Base-by-base conservation (phyloP, 169 alveolate species). In the Plasmodium blacklocki region DNA sequence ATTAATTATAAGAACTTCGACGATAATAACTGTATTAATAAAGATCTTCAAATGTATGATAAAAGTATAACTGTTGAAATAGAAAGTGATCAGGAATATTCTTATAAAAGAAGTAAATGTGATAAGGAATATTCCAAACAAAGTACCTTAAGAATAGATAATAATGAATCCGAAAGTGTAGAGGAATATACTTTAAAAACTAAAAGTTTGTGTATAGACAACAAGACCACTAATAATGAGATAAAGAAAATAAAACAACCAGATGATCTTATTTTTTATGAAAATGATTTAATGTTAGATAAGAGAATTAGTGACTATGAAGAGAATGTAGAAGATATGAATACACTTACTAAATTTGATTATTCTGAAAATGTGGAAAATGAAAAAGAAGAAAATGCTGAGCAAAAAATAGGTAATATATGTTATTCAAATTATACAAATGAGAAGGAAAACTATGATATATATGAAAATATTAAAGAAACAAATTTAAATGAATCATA, bases 21-120 rank as follows among this genome's bases (percentile, higher is more conserved):
- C 6, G 58, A 39, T 6, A 83, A 7, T 39, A 26, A 14, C 29
- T 63, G 15, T 56, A 49, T 12, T 26, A 71, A 59, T n/a, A 68
- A 7, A 58, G 60, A 26, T 26, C 32, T 43, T 63, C 56, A 67
- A 83, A 19, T 68, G 23, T 68, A 32, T 83, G 60, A 68, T 18
- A 83, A 83, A 72, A 83, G 83, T 73, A 68, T 83, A 62, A 83
- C 91, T 23, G 47, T 83, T 66, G 68, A 32, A 83, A 18, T 56
- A 14, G 70, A 63, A 15, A 83, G 80, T 50, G 91, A 83, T 67
- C 19, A 56, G 68, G 89, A 78, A 29, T 15, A 19, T 58, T 78
- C 75, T n/a, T 39, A 56, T 32, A 47, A 45, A 45, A 78, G 26
- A 52, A 66, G 54, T 66, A 78, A 78, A 66, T 78, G 67, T 52